These are phyloP conservation scores for Diddensiella caesifluorescens DNA, from an alignment of 805 yeast genomes.

Conservation along the genomic window DNA sequence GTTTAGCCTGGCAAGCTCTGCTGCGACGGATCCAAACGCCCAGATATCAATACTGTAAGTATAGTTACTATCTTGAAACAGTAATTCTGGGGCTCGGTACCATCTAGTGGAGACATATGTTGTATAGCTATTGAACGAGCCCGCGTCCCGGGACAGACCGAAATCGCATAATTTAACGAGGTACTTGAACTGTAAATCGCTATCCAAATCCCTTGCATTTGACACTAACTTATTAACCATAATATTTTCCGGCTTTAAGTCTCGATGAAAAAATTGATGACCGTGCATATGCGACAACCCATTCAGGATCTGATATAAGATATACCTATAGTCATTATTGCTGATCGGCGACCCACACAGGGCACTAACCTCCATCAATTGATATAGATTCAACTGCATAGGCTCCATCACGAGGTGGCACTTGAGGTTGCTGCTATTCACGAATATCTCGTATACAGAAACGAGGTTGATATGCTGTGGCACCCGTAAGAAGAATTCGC, in stretches of 20 bases:
- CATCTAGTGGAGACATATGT: conserved; percentile 93
- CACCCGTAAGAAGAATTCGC: conserved; percentile 39
- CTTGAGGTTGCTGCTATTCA: conserved; percentile 54
- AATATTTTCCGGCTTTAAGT: conserved; percentile 90
- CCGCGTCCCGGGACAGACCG: conserved; percentile 78
- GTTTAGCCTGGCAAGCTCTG: conserved; percentile 68
- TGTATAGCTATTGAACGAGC: conserved; percentile 56
- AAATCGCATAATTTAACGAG: conserved; percentile 88
- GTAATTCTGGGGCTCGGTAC: conserved; percentile 92
- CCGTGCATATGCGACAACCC: conserved; percentile 81
- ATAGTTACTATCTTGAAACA: conserved; percentile 72
- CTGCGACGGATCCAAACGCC: conserved; percentile 90
- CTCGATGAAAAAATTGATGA: conserved; percentile 72
- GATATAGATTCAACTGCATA: conserved; percentile 76
- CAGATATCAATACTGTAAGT: conserved; percentile 82
- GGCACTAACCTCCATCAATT: conserved; percentile 48
- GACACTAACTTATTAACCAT: conserved; percentile 51
- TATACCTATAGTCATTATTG: conserved; percentile 24
- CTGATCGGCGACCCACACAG: background rate
- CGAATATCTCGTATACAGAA: conserved; percentile 71
- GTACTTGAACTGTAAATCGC: conserved; percentile 37
- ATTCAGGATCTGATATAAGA: conserved; percentile 62
- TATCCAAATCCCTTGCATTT: background rate
- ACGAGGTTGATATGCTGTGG: conserved; percentile 69
- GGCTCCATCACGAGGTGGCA: conserved; percentile 85